Percentiles rank a stretch among this genome's conserved stretches.
Evolutionary conservation across 176 grass and related monocot genomes (phyloP).

Genomic region (Phoenix roebelenii): DNA sequence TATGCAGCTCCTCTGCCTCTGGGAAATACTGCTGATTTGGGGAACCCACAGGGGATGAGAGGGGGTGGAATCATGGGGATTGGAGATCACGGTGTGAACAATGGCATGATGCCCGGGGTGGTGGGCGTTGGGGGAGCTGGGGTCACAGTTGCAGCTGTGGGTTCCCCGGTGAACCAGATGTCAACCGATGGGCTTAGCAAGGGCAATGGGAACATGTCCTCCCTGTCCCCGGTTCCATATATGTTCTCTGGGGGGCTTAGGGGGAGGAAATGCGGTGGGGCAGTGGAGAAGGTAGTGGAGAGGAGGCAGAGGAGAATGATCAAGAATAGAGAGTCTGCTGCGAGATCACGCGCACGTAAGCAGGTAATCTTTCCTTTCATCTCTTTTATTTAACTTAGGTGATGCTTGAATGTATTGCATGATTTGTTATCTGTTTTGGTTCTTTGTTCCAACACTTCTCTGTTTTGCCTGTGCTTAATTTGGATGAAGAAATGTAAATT

Average conservation of each 20-base stretch:
- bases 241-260: conserved; percentile 39
- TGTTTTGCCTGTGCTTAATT: no score
- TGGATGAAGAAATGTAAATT: no score
- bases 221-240: conserved; percentile 42
- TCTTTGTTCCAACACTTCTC: no score
- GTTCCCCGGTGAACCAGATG: conserved; percentile 15
- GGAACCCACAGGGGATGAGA: not conserved
- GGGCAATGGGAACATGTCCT: conserved; percentile 44
- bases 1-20: not conserved
- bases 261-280: conserved; percentile 33
- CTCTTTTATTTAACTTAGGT: no score
- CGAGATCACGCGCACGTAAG: conserved; percentile 73
- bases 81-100: conserved; percentile 25
- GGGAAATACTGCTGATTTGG: not conserved
- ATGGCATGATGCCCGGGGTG: conserved; percentile 29
- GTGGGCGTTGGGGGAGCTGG: conserved; percentile 25
- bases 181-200: conserved; percentile 28
- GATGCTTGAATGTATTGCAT: no score
- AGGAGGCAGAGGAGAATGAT: conserved; percentile 92
- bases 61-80: conserved; percentile 29
- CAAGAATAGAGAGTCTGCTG: conserved; percentile 84
- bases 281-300: conserved; percentile 82
- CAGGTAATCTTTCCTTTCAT: conserved; percentile 31
- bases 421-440: no score
- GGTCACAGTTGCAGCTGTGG: conserved; percentile 16